Percentiles rank a stretch among this genome's conserved stretches.
phyloP scores from a whole-genome alignment of 192 early-diverging fungal genomes.

The Cladochytrium replicatum region DNA sequence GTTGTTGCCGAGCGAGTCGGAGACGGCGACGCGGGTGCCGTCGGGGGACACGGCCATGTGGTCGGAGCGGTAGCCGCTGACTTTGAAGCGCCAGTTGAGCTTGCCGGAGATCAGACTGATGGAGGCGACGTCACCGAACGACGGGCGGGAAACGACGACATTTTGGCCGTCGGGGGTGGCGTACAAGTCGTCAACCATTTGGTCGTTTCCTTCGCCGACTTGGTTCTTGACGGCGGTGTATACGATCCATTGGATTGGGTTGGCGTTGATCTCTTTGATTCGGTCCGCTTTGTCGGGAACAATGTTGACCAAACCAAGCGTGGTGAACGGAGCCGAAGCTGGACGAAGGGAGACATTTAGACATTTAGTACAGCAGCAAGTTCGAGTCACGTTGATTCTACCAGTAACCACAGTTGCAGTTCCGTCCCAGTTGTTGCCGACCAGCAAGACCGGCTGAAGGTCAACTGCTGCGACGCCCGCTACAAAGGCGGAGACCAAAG shows the following conservation, averaged over 20 bases:
- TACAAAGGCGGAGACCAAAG: no score
- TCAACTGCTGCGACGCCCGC: no score
- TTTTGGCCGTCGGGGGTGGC: slow-evolving; percentile 8
- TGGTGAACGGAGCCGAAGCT: slow-evolving; percentile 6
- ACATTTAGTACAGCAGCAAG: no score
- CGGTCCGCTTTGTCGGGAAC: slow-evolving; percentile 8
- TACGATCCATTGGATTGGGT: slow-evolving; percentile 4
- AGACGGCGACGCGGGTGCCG: slow-evolving; percentile 9
- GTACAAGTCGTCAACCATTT: slow-evolving; percentile 9
- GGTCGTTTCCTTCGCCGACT: slow-evolving; percentile 10
- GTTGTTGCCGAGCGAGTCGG: slow-evolving; percentile 6
- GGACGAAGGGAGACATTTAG: no score
- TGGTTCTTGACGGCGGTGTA: not conserved
- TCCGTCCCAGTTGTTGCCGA: no score
- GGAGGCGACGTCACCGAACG: slow-evolving; percentile 12
- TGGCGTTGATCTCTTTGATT: slow-evolving; percentile 1
- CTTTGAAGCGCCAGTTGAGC: slow-evolving; percentile 12
- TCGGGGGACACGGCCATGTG: slow-evolving; percentile 15
- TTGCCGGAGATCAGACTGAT: slow-evolving; percentile 7
- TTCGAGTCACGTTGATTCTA: no score
- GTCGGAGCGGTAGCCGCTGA: slow-evolving; percentile 9
- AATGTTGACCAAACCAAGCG: slow-evolving; percentile 2
- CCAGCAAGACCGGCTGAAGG: no score
- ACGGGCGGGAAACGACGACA: slow-evolving; percentile 7
- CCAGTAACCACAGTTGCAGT: no score